phyloP scores from a whole-genome alignment of 176 grass and related monocot species.

The Cenchrus fungigraminus region DNA sequence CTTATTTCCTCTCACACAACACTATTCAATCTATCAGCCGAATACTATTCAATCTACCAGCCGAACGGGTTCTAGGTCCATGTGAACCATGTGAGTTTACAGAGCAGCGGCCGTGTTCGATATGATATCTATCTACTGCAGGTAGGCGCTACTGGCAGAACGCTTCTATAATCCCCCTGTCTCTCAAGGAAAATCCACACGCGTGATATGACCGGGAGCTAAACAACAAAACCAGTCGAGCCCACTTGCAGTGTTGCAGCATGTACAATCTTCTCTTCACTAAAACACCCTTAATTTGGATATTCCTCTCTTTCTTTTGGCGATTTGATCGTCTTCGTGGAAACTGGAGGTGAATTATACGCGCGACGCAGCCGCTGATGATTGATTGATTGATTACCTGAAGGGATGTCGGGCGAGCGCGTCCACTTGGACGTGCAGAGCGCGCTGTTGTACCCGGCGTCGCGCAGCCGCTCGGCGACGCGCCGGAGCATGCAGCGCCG shows the following conservation, averaged over 20 bases:
- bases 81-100: conserved; percentile 41
- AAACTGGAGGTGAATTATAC: neutral
- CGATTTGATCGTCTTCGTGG: too few species aligned
- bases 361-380: neutral
- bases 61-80: neutral
- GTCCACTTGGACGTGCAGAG: conserved; percentile 91
- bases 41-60: too few species aligned
- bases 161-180: neutral
- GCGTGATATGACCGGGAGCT: neutral
- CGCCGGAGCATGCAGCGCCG: conserved; percentile 63
- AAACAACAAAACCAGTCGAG: neutral
- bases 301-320: neutral
- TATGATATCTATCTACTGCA: neutral
- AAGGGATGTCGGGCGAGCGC: conserved; percentile 73
- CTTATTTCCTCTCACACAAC: too few species aligned
- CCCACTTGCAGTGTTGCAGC: neutral
- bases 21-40: too few species aligned
- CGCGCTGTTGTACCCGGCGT: conserved; percentile 76
- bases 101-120: neutral
- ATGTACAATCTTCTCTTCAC: neutral
- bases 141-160: conserved; percentile 1
- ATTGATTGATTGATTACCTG: conserved; percentile 39
- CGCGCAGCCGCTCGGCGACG: conserved; percentile 53
- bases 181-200: neutral
- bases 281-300: neutral